phyloP scores from a whole-genome alignment of 75 land plant genomes.

The Azolla pinnata region DNA sequence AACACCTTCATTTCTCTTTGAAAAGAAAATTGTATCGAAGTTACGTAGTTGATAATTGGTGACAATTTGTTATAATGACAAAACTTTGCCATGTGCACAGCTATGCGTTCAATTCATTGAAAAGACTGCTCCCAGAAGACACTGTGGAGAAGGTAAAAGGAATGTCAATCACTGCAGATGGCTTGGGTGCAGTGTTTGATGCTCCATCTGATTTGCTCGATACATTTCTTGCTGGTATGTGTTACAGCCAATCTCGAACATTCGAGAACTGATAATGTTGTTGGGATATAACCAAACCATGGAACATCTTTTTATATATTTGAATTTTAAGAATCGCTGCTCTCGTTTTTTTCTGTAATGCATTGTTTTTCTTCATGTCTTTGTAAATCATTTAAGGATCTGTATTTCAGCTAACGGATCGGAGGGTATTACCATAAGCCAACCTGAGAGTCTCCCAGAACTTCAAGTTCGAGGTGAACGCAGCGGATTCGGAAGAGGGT shows the following conservation, averaged over 20 bases:
- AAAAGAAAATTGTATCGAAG: no score
- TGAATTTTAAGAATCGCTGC: neutral
- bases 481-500: conserved; percentile 14
- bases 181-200: conserved; percentile 86
- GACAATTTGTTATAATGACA: neutral
- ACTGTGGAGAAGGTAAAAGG: conserved; percentile 50
- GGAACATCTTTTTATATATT: neutral
- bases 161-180: conserved; percentile 71
- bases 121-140: conserved; percentile 66
- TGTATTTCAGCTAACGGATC: neutral
- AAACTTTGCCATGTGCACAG: conserved; percentile 23
- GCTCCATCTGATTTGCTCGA: conserved; percentile 52
- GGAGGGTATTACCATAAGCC: conserved; percentile 12
- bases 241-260: neutral
- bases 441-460: conserved; percentile 16
- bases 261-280: neutral
- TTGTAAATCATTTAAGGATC: neutral
- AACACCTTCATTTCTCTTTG: no score
- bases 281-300: neutral
- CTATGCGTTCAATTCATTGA: conserved; percentile 51
- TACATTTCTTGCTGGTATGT: conserved; percentile 50
- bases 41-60: neutral
- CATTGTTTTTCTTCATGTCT: no score
- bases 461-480: conserved; percentile 17
- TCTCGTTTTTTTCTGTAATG: neutral